phyloP scores from a whole-genome alignment of 805 yeast genomes.

The Candida multigemmis region DNA sequence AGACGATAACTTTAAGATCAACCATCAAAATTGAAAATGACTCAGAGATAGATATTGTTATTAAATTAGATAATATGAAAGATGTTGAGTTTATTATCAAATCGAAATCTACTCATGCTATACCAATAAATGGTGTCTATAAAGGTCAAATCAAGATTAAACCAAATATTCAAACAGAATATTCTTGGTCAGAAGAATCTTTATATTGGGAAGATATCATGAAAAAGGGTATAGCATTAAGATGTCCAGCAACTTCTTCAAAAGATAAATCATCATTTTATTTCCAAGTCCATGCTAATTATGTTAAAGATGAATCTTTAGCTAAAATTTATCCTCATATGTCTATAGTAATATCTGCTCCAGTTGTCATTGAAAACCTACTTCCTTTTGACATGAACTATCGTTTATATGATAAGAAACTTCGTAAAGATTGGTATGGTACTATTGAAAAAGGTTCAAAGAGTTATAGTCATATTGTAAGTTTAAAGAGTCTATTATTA shows the following conservation, averaged over 20 bases:
- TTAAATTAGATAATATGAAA: constrained; percentile 31
- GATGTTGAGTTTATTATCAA: constrained; percentile 26
- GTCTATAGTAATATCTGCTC: constrained; percentile 71
- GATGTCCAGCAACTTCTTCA: constrained; percentile 41
- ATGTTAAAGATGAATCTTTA: constrained; percentile 59
- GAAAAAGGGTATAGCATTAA: constrained; percentile 41
- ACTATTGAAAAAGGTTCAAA: constrained; percentile 53
- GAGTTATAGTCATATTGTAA: constrained; percentile 74
- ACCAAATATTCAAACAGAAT: constrained; percentile 48
- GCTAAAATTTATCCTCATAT: constrained; percentile 77
- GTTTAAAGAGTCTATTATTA: constrained; percentile 60
- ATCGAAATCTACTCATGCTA: constrained; percentile 51
- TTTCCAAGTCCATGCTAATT: constrained; percentile 66
- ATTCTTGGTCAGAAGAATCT: constrained; percentile 58
- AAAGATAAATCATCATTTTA: constrained; percentile 42
- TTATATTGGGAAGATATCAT: constrained; percentile 60
- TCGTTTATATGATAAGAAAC: constrained; percentile 67
- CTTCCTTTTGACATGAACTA: constrained; percentile 76
- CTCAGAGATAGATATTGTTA: constrained; percentile 46
- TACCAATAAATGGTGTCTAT: constrained; percentile 69
- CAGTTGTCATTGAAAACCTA: constrained; percentile 75
- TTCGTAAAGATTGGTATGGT: constrained; percentile 59
- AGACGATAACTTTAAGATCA: constrained; percentile 69
- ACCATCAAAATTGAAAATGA: constrained; percentile 61
- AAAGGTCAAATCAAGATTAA: constrained; percentile 46